Conservation (phyloP, 2,329 filamentous ascomycete species). For the Diplodia mutila region DNA sequence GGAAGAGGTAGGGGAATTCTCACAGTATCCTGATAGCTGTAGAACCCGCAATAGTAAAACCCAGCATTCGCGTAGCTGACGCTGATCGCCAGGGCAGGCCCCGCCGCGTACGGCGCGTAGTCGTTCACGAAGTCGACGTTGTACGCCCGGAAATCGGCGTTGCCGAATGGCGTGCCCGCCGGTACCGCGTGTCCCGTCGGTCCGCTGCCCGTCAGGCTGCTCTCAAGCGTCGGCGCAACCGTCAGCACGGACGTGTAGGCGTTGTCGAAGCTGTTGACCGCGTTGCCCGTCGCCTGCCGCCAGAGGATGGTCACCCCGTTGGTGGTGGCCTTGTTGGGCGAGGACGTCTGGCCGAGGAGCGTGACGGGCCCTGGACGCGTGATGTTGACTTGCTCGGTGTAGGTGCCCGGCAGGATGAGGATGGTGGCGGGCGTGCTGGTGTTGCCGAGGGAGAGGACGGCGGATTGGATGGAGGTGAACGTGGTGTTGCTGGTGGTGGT, state of each 20-base stretch:
- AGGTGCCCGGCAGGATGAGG: constrained; percentile 63
- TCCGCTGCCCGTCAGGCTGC: constrained; percentile 64
- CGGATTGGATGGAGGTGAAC: constrained; percentile 51
- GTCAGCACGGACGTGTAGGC: constrained; percentile 65
- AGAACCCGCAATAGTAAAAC: constrained; percentile 69
- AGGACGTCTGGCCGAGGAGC: constrained; percentile 60
- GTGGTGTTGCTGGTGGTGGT: constrained; percentile 27
- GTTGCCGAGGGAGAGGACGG: constrained; percentile 52
- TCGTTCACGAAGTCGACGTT: constrained; percentile 69
- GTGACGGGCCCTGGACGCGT: constrained; percentile 65
- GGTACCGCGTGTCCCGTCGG: constrained; percentile 66
- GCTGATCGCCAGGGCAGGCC: constrained; percentile 63
- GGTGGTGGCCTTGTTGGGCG: constrained; percentile 50
- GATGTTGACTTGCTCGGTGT: constrained; percentile 68
- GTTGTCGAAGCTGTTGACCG: constrained; percentile 58
- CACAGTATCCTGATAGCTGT: constrained; percentile 70
- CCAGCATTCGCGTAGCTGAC: constrained; percentile 67
- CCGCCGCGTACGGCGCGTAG: constrained; percentile 56
- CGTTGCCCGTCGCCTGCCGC: constrained; percentile 57
- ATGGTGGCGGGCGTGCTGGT: constrained; percentile 57
- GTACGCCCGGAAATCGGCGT: constrained; percentile 65
- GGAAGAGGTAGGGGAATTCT: constrained; percentile 29
- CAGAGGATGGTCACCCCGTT: constrained; percentile 63
- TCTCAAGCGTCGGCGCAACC: constrained; percentile 65
- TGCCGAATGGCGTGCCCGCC: constrained; percentile 65